Evolutionary conservation across 495 filamentous ascomycete genomes (phyloP).

Genomic region (Daldinia vernicosa): DNA sequence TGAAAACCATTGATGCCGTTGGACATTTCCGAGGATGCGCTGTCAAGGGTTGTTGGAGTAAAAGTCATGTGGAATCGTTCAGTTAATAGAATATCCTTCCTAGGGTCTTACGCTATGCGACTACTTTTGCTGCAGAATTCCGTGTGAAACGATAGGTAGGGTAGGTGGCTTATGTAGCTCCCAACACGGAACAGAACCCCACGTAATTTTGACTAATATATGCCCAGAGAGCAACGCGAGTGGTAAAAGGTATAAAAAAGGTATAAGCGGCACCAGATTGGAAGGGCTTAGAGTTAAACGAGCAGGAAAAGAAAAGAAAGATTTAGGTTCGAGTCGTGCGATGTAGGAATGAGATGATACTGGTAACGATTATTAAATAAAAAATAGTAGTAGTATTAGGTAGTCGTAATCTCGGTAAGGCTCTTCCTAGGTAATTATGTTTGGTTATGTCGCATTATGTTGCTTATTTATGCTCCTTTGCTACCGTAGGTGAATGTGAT

Average conservation of each 20-base stretch:
- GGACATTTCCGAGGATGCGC: slow-evolving; percentile 38
- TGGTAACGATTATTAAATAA: slow-evolving; percentile 12
- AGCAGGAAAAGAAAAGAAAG: neutral
- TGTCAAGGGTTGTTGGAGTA: slow-evolving; percentile 29
- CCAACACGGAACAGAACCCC: slow-evolving; percentile 3
- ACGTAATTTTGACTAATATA: slow-evolving; percentile 15
- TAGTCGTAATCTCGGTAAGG: slow-evolving; percentile 17
- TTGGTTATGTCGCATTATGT: neutral
- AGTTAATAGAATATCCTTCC: neutral
- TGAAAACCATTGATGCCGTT: slow-evolving; percentile 50
- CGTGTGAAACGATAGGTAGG: neutral
- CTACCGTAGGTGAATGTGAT: neutral
- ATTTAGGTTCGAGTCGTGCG: slow-evolving; percentile 3
- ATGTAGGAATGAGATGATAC: slow-evolving; percentile 3
- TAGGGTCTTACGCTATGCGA: slow-evolving; percentile 7
- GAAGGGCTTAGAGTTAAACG: neutral
- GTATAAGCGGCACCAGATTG: slow-evolving; percentile 2
- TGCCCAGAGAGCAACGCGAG: neutral
- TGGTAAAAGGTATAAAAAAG: too few relatives aligned
- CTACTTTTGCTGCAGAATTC: slow-evolving; percentile 2
- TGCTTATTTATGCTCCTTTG: slow-evolving; percentile 1
- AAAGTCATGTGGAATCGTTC: slow-evolving; percentile 28
- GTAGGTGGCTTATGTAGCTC: slow-evolving; percentile 1
- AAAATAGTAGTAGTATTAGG: slow-evolving; percentile 13
- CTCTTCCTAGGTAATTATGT: neutral